Conservation (phyloP, 768 basidiomycete species). For the Trichaptum fuscoviolaceum region DNA sequence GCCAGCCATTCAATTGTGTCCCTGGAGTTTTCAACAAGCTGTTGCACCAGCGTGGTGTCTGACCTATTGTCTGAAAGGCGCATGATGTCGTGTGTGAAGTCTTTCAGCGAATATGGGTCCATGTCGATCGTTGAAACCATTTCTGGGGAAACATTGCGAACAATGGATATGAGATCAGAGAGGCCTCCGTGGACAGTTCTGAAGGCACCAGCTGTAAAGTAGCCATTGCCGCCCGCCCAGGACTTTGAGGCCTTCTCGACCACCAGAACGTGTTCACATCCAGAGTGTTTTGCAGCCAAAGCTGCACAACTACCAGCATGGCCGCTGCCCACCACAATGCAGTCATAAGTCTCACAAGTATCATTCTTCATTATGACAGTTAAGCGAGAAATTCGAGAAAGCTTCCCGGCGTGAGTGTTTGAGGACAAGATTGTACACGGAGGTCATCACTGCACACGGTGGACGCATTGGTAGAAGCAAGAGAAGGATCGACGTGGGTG, state of each 20-base stretch:
- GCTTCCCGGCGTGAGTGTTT: neutral
- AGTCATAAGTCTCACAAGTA: slow-evolving; percentile 29
- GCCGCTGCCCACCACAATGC: slow-evolving; percentile 60
- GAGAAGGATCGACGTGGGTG: neutral
- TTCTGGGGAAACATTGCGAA: slow-evolving; percentile 41
- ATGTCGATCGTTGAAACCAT: slow-evolving; percentile 47
- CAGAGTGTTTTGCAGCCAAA: slow-evolving; percentile 51
- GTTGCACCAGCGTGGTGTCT: slow-evolving; percentile 41
- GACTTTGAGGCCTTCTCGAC: slow-evolving; percentile 59
- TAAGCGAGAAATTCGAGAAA: neutral
- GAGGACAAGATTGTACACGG: neutral
- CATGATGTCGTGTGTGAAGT: slow-evolving; percentile 56
- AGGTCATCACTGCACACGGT: neutral
- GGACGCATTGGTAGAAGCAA: neutral
- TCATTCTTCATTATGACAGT: neutral
- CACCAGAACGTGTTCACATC: slow-evolving; percentile 55
- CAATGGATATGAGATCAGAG: slow-evolving; percentile 51
- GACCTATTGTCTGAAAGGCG: slow-evolving; percentile 49
- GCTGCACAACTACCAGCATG: slow-evolving; percentile 67
- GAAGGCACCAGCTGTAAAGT: slow-evolving; percentile 66
- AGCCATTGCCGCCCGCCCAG: slow-evolving; percentile 69
- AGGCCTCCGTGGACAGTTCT: slow-evolving; percentile 60
- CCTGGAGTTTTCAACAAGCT: slow-evolving; percentile 51
- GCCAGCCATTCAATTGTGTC: slow-evolving; percentile 56
- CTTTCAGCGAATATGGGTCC: slow-evolving; percentile 48